Evolutionary conservation across 768 basidiomycete species (phyloP).

Genomic region (Roridomyces roridus): DNA sequence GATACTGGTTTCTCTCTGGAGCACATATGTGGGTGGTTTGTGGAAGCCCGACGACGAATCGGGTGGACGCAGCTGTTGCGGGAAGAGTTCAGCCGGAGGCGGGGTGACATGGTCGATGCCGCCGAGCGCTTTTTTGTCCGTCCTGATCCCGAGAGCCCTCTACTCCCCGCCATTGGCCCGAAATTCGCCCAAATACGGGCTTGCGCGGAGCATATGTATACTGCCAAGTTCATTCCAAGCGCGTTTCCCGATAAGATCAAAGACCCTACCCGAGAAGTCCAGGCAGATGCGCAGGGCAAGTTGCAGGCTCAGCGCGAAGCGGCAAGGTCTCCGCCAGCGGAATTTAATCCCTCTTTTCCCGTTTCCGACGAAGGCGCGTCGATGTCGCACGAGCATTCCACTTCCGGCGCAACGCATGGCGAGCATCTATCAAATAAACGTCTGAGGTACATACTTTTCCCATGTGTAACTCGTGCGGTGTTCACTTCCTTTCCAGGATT

Average conservation of each 20-base stretch:
- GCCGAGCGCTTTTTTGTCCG: slow-evolving; percentile 41
- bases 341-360: slow-evolving; percentile 9
- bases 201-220: slow-evolving; percentile 35
- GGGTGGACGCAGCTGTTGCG: slow-evolving; percentile 56
- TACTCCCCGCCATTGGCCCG: slow-evolving; percentile 26
- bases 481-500: neutral
- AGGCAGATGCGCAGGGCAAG: slow-evolving; percentile 19
- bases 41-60: slow-evolving; percentile 52
- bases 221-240: slow-evolving; percentile 32
- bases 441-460: slow-evolving; percentile 9
- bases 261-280: slow-evolving; percentile 31
- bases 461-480: neutral
- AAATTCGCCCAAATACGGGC: slow-evolving; percentile 35
- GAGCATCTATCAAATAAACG: slow-evolving; percentile 5
- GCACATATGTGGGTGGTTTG: slow-evolving; percentile 54
- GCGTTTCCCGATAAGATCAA: slow-evolving; percentile 36
- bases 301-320: slow-evolving; percentile 1
- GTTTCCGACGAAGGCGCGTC: slow-evolving; percentile 20
- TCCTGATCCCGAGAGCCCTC: slow-evolving; percentile 23
- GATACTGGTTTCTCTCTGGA: slow-evolving; percentile 29
- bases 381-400: slow-evolving; percentile 17
- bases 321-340: slow-evolving; percentile 1
- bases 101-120: slow-evolving; percentile 41
- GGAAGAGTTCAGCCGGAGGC: slow-evolving; percentile 37
- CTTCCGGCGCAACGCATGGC: slow-evolving; percentile 6